A percentile compares a stretch with the other conserved stretches of the same genome.
These are phyloP conservation scores for Xerocomus nothofagi DNA, from an alignment of 1,284 basidiomycete genomes.

Conservation along the genomic window DNA sequence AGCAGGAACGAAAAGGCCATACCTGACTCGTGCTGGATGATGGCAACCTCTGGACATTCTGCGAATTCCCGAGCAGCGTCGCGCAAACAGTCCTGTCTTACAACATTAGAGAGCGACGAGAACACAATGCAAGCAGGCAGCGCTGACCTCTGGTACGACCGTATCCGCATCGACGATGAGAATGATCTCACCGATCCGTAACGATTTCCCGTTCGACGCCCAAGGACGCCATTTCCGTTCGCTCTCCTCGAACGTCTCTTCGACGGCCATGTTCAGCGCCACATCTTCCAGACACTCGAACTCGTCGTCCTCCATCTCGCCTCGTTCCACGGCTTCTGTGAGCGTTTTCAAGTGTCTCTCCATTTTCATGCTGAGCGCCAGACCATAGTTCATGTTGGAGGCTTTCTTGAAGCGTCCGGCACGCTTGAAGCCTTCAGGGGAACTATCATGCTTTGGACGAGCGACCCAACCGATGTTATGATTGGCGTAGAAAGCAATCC, in stretches of 20 bases:
- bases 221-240: constrained; percentile 58
- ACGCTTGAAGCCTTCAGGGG: constrained; percentile 63
- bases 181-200: constrained; percentile 66
- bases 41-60: constrained; percentile 70
- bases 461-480: constrained; percentile 85
- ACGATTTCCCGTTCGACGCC: constrained; percentile 59
- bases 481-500: constrained; percentile 74
- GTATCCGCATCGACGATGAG: constrained; percentile 81
- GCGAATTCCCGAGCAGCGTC: constrained; percentile 81
- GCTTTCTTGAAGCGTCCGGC: constrained; percentile 90
- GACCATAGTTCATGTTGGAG: constrained; percentile 86
- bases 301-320: constrained; percentile 38
- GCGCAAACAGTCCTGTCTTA: constrained; percentile 71
- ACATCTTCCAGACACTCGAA: constrained; percentile 52
- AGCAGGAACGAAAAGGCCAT: constrained; percentile 11
- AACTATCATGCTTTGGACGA: constrained; percentile 62
- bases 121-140: too few species aligned
- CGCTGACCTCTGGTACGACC: constrained; percentile 60
- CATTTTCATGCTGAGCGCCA: constrained; percentile 71
- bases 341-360: constrained; percentile 67
- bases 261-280: constrained; percentile 63
- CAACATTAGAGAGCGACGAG: constrained; percentile 57
- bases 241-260: constrained; percentile 63
- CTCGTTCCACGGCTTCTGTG: constrained; percentile 39
- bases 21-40: constrained; percentile 83